Base-by-base conservation (phyloP, 1,139 yeast genomes). In the Lodderomyces pseudojiufengensis region DNA sequence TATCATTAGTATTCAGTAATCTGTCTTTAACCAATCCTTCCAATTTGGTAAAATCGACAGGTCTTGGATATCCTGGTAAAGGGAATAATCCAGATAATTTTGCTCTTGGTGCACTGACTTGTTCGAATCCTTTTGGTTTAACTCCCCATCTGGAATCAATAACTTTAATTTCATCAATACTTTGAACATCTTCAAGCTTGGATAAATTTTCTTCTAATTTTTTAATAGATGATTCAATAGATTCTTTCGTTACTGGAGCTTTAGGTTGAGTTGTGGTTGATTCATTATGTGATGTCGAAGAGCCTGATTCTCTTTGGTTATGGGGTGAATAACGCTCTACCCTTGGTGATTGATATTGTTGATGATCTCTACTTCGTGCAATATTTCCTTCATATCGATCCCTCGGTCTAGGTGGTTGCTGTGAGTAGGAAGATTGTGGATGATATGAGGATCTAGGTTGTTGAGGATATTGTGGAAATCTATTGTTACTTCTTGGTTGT, bases 51-150 rank as follows among this genome's bases (percentile, higher is more conserved):
- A 69, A 68, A 49, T 78, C 82, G 30, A 76, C 67, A 2, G 76
- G 77, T 45, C 73, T 67, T 0, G 84, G 78, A 35, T 74, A 72
- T 3, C 92, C 92, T 1, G 94, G 94, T 18, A 78, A 63, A 1
- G 92, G 87, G 49, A 86, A 88, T 3, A 84, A 58, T 0, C 96
- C 96, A 1, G 90, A 78, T 14, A 84, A 65, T 51, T 88, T 88
- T 4, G 95, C 95, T 46, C 84, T 70, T 46, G 80, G 87, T 0
- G 94, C 84, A 2, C 86, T 74, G 3, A 85, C 80, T 9, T 74
- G 71, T 50, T 86, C 95, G 55, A 84, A 85, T 0, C 90, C 95
- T 32, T 69, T 63, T 0, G 95, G 90, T 24, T 73, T 71, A 11
- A 75, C 64, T 33, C 88, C 95, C 96, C 96, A 88, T 37, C 71